Conservation (phyloP, 2,329 filamentous ascomycete species). For the Fusarium sp. region DNA sequence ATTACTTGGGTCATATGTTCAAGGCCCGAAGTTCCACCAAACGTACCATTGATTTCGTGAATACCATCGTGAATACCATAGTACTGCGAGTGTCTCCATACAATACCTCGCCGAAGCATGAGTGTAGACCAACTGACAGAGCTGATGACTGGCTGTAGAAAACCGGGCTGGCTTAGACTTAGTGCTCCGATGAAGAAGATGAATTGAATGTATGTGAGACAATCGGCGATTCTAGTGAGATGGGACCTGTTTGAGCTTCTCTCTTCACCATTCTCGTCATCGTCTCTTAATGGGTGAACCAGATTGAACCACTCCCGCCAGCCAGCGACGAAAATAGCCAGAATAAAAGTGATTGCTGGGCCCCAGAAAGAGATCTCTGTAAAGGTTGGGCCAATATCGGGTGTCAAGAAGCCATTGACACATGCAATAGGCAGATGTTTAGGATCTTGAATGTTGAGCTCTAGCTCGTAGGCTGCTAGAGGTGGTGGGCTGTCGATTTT, state of each 20-base stretch:
- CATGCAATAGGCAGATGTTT: conserved; percentile 35
- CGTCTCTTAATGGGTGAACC: conserved; percentile 18
- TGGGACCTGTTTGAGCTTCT: conserved; percentile 26
- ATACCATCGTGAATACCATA: conserved; percentile 65
- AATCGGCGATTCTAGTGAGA: conserved; percentile 61
- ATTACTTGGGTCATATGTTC: conserved; percentile 78
- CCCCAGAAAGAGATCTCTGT: conserved; percentile 32
- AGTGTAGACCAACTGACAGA: conserved; percentile 77
- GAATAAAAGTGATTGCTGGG: conserved; percentile 19
- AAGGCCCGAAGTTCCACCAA: conserved; percentile 68
- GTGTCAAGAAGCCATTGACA: conserved; percentile 35
- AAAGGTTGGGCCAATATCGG: conserved; percentile 25
- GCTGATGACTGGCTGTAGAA: conserved; percentile 78
- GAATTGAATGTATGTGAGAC: conserved; percentile 83
- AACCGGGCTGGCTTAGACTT: conserved; percentile 81
- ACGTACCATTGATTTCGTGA: conserved; percentile 77
- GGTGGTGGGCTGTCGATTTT: conserved; percentile 50
- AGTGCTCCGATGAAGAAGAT: conserved; percentile 78
- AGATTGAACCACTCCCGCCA: conserved; percentile 36
- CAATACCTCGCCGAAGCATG: conserved; percentile 65
- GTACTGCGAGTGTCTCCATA: conserved; percentile 47
- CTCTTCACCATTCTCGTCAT: conserved; percentile 15
- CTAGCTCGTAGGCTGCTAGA: conserved; percentile 38
- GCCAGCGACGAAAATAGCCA: conserved; percentile 38
- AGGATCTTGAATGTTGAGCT: conserved; percentile 34